A percentile compares a stretch with the other conserved stretches of the same genome.
phyloP scores from a whole-genome alignment of 2,329 filamentous ascomycete genomes.

The Penicillium paneum region DNA sequence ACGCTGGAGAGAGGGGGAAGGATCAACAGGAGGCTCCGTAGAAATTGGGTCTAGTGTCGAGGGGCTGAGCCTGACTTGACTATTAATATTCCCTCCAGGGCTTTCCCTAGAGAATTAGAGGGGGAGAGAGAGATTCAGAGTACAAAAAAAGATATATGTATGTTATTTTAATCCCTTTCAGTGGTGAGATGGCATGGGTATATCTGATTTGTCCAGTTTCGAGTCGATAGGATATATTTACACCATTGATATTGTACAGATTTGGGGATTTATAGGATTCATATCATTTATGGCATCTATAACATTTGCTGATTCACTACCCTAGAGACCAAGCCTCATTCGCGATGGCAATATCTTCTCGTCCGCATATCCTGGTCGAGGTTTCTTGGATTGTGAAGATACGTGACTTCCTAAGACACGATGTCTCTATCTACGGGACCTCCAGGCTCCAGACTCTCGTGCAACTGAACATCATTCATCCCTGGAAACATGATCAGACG shows the following conservation, averaged over 20 bases:
- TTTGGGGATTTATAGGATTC: neutral
- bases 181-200: neutral
- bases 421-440: slow-evolving; percentile 2
- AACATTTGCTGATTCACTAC: neutral
- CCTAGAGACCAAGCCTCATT: neutral
- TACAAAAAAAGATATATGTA: neutral
- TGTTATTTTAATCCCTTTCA: neutral
- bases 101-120: neutral
- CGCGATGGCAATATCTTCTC: neutral
- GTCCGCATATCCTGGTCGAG: neutral
- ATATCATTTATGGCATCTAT: neutral
- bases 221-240: neutral
- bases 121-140: neutral
- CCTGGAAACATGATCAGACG: slow-evolving; percentile 33
- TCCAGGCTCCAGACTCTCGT: neutral
- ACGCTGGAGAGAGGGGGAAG: slow-evolving; percentile 11
- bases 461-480: neutral
- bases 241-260: neutral
- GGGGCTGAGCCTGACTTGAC: slow-evolving; percentile 16
- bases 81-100: slow-evolving; percentile 1
- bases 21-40: slow-evolving; percentile 27
- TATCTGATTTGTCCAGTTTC: slow-evolving; percentile 10
- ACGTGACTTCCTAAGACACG: neutral
- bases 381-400: neutral
- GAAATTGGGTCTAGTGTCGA: slow-evolving; percentile 21